Percentiles rank a stretch among this genome's conserved stretches.
phyloP scores from a whole-genome alignment of 176 grass and related monocot species.

The Typha latifolia region DNA sequence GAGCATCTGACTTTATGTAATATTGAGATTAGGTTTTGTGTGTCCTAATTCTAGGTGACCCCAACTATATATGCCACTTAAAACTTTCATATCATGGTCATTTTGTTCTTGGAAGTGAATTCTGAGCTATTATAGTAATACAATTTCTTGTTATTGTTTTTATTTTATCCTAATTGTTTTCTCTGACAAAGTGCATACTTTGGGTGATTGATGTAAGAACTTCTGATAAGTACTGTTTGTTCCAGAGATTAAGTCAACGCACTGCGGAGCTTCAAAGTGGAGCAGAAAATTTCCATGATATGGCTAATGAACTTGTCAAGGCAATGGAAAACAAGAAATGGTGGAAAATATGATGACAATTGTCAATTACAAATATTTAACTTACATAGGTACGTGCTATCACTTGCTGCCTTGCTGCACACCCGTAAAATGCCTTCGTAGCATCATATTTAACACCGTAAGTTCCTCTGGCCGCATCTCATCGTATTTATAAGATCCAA shows the following conservation, averaged over 20 bases:
- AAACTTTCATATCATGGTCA: too few species aligned
- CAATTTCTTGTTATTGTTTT: too few species aligned
- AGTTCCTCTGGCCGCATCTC: background rate
- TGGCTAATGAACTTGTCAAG: conserved; percentile 63
- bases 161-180: background rate
- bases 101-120: too few species aligned
- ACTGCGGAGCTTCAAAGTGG: conserved; percentile 71
- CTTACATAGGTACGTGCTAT: background rate
- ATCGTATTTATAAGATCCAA: background rate
- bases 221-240: conserved; percentile 8
- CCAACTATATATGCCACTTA: too few species aligned
- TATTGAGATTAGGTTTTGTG: background rate
- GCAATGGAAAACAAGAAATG: conserved; percentile 78
- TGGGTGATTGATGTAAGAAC: background rate
- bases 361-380: background rate
- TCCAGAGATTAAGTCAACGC: conserved; percentile 56
- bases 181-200: background rate
- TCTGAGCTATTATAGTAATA: too few species aligned
- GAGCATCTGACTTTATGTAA: background rate
- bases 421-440: background rate
- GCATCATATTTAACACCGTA: background rate
- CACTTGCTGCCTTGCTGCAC: background rate
- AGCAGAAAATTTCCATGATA: conserved; percentile 57
- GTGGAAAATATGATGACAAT: conserved; percentile 57
- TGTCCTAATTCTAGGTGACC: background rate